These are phyloP conservation scores for Colletotrichum liaoningense DNA, from an alignment of 2,329 filamentous ascomycete species.

Conservation along the genomic window DNA sequence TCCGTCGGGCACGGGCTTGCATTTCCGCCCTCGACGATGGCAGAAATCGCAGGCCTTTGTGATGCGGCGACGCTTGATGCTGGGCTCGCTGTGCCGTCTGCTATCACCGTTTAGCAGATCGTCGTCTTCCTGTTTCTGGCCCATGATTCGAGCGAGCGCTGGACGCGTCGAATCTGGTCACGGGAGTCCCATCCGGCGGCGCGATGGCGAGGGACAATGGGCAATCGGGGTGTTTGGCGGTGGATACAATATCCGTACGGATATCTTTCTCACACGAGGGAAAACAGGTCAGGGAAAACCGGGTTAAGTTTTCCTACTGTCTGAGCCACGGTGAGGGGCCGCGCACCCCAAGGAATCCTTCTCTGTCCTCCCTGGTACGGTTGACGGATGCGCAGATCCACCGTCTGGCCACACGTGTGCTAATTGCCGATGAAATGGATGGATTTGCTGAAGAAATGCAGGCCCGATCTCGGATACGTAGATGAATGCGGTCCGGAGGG, in stretches of 20 bases:
- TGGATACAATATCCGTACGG: neutral
- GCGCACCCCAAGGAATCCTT: neutral
- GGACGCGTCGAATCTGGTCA: constrained; percentile 26
- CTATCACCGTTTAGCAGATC: neutral
- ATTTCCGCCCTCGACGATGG: constrained; percentile 35
- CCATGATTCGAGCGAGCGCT: constrained; percentile 25
- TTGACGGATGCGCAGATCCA: constrained; percentile 26
- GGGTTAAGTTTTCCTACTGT: neutral
- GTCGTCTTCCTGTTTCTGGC: neutral
- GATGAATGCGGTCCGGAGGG: neutral
- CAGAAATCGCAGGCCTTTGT: constrained; percentile 38
- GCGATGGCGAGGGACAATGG: neutral
- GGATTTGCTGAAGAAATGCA: neutral
- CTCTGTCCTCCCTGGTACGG: constrained; percentile 11
- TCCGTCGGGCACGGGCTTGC: constrained; percentile 33
- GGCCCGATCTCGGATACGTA: neutral
- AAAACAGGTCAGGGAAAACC: neutral
- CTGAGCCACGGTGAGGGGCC: constrained; percentile 13
- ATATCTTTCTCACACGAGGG: neutral
- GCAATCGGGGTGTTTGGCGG: neutral
- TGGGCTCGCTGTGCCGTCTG: constrained; percentile 25
- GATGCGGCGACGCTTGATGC: constrained; percentile 35
- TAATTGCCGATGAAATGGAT: neutral
- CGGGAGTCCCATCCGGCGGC: constrained; percentile 22
- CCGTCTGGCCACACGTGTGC: neutral